Conservation (phyloP, 176 grass and related monocot genomes). For the Thalia dealbata region DNA sequence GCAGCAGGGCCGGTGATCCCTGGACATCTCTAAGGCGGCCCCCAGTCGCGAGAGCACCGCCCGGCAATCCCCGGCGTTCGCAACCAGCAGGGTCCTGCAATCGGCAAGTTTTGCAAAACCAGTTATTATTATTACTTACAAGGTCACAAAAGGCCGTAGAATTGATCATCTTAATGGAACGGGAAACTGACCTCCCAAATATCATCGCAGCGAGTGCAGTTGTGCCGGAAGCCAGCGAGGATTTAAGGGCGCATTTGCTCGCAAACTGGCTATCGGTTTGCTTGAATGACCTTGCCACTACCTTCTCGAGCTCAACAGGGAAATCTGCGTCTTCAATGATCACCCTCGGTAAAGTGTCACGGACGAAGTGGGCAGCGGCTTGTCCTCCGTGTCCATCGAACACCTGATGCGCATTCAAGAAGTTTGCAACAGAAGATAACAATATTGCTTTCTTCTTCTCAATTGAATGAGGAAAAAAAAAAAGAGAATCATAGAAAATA, state of each 20-base stretch:
- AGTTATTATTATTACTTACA: too few species aligned
- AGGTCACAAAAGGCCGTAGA: too few species aligned
- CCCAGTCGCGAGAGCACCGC: conserved; percentile 69
- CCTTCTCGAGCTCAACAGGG: conserved; percentile 76
- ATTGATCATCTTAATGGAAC: too few species aligned
- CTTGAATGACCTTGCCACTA: conserved; percentile 60
- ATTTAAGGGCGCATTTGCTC: conserved; percentile 35
- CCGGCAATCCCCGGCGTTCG: conserved; percentile 90
- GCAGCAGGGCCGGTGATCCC: conserved; percentile 68
- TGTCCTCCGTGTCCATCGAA: conserved; percentile 95
- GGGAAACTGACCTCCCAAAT: conserved; percentile 54
- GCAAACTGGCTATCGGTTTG: conserved; percentile 75
- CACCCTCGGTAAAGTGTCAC: conserved; percentile 78
- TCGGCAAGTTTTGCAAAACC: background rate
- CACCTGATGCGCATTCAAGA: conserved; percentile 29
- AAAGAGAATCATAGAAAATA: too few species aligned
- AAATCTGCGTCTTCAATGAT: conserved; percentile 86
- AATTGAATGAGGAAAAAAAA: background rate
- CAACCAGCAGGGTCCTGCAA: conserved; percentile 69
- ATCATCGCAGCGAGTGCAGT: conserved; percentile 86
- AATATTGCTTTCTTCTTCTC: background rate
- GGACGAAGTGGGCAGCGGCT: conserved; percentile 69
- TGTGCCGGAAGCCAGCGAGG: conserved; percentile 70
- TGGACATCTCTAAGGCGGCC: conserved; percentile 55
- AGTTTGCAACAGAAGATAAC: background rate